Percentiles rank a stretch among this genome's conserved stretches.
Evolutionary conservation across 441 rosid species (phyloP).

Genomic region (Gossypium schwendimanii): DNA sequence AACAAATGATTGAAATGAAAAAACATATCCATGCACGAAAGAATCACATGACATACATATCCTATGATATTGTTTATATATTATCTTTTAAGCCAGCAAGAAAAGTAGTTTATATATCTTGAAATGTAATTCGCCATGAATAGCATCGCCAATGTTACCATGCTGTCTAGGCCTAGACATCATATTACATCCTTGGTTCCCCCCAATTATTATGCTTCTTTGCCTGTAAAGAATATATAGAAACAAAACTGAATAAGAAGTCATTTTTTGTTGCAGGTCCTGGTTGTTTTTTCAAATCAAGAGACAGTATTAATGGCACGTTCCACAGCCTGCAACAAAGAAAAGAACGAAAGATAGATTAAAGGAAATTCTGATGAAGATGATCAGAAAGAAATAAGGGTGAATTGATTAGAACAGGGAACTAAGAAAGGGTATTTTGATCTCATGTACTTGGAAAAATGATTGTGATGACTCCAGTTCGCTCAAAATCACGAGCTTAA

Average conservation of each 20-base stretch:
- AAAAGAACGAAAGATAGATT: not conserved
- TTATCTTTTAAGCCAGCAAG: not conserved
- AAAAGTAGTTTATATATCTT: not conserved
- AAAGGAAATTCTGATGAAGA: not conserved
- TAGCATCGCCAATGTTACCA: not conserved
- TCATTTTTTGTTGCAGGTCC: not conserved
- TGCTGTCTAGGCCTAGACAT: not conserved
- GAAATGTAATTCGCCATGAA: not conserved
- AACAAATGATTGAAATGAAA: not conserved
- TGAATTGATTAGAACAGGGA: too few relatives aligned
- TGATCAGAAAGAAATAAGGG: too few relatives aligned
- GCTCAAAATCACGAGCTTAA: not conserved
- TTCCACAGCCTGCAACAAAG: slow-evolving; percentile 36
- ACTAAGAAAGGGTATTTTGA: not conserved
- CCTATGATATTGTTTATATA: not conserved
- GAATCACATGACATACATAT: not conserved
- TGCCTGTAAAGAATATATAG: not conserved
- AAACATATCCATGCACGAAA: not conserved
- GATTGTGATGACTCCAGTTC: slow-evolving; percentile 27
- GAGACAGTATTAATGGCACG: slow-evolving; percentile 23
- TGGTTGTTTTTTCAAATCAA: not conserved
- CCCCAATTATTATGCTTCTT: not conserved
- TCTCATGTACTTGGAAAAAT: not conserved
- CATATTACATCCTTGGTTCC: not conserved
- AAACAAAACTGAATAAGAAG: not conserved